Conservation (phyloP, 495 filamentous ascomycete genomes). For the Penicillium cataractarum region DNA sequence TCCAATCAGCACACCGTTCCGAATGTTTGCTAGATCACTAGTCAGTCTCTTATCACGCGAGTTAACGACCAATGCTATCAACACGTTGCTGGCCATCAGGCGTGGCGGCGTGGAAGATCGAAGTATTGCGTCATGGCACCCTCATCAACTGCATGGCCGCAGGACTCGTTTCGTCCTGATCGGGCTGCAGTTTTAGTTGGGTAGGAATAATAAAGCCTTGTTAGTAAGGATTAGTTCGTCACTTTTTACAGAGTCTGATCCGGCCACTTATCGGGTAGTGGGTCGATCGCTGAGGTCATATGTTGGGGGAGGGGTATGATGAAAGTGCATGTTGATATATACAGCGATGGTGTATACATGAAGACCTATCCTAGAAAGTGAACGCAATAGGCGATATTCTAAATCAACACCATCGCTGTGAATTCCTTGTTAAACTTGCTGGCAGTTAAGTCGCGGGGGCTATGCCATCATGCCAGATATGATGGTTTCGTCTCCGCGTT, state of each 20-base stretch:
- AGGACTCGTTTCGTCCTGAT: neutral
- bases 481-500: neutral
- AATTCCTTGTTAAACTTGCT: neutral
- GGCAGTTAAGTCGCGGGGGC: neutral
- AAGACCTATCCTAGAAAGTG: neutral
- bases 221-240: neutral
- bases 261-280: neutral
- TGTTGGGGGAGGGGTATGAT: neutral
- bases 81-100: neutral
- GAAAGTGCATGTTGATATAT: neutral
- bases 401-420: neutral
- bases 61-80: neutral
- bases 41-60: neutral
- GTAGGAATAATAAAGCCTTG: neutral
- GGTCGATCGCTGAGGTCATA: neutral
- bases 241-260: neutral
- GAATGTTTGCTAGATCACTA: too few relatives aligned
- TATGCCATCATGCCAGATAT: neutral
- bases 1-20: neutral
- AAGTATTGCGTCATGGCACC: neutral
- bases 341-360: neutral
- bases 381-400: neutral
- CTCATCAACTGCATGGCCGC: neutral
- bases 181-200: neutral
- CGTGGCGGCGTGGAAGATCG: neutral